phyloP scores from a whole-genome alignment of 805 yeast species.

The Candida maesae region DNA sequence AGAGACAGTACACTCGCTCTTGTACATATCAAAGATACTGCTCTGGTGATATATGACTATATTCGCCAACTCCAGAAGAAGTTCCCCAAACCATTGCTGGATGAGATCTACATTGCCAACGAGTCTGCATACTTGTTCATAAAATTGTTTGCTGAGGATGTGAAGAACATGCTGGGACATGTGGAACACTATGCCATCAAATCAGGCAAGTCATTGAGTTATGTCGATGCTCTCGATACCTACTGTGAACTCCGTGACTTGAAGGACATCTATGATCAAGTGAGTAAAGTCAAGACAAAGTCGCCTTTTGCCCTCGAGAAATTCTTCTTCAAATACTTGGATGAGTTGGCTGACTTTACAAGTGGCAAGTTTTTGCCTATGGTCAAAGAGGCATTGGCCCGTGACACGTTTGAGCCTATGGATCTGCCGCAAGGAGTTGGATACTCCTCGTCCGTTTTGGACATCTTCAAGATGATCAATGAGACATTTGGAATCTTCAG shows the following conservation, averaged over 20 bases:
- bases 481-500: slow-evolving; percentile 55
- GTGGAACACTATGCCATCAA: slow-evolving; percentile 38
- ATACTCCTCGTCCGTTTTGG: slow-evolving; percentile 61
- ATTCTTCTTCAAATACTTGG: slow-evolving; percentile 46
- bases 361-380: slow-evolving; percentile 42
- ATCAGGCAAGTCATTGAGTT: slow-evolving; percentile 35
- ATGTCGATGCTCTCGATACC: slow-evolving; percentile 51
- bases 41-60: slow-evolving; percentile 47
- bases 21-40: slow-evolving; percentile 52
- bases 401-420: slow-evolving; percentile 55
- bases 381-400: slow-evolving; percentile 50
- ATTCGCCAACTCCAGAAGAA: slow-evolving; percentile 52
- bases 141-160: slow-evolving; percentile 50
- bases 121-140: slow-evolving; percentile 47
- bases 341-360: slow-evolving; percentile 40
- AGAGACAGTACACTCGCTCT: slow-evolving; percentile 50
- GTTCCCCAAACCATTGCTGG: slow-evolving; percentile 60
- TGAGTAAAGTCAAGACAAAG: slow-evolving; percentile 31
- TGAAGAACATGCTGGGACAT: slow-evolving; percentile 46
- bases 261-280: slow-evolving; percentile 48
- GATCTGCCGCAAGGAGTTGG: slow-evolving; percentile 38
- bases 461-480: slow-evolving; percentile 60
- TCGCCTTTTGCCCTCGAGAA: slow-evolving; percentile 56
- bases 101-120: slow-evolving; percentile 47
- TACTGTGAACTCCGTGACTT: slow-evolving; percentile 52